Conservation (phyloP, 140 eudicot genomes). For the Senecio squalidus region DNA sequence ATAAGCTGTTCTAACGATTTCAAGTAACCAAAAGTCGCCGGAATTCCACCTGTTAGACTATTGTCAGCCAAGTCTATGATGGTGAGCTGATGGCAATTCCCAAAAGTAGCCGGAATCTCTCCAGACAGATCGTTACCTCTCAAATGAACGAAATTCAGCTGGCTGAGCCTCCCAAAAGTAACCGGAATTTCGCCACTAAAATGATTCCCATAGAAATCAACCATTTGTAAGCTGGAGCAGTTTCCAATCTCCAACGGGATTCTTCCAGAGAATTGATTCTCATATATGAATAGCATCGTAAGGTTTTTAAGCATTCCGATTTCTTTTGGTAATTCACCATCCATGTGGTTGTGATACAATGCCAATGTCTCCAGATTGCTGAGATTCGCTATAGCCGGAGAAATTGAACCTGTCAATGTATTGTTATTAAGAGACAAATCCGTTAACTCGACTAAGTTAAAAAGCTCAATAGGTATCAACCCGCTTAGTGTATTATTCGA, state of each 20-base stretch:
- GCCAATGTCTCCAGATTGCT: conserved; percentile 70
- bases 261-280: conserved; percentile 69
- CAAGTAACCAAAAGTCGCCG: conserved; percentile 61
- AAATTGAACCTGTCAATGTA: conserved; percentile 54
- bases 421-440: conserved; percentile 77
- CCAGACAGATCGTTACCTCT: conserved; percentile 81
- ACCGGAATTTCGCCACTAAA: conserved; percentile 66
- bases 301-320: conserved; percentile 72
- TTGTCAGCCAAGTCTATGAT: conserved; percentile 90
- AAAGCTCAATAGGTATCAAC: conserved; percentile 61
- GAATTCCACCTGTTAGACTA: conserved; percentile 71
- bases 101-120: conserved; percentile 69
- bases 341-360: conserved; percentile 54
- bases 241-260: conserved; percentile 90
- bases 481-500: conserved; percentile 84
- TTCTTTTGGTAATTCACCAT: conserved; percentile 71
- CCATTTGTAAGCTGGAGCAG: conserved; percentile 86
- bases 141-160: conserved; percentile 70
- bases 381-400: conserved; percentile 61
- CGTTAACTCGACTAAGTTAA: conserved; percentile 43
- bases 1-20: conserved; percentile 61
- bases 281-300: conserved; percentile 53
- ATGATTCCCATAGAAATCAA: conserved; percentile 81
- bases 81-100: conserved; percentile 62
- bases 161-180: conserved; percentile 63